Base-by-base conservation (phyloP, 257 asterid genomes). In the Echium plantagineum region DNA sequence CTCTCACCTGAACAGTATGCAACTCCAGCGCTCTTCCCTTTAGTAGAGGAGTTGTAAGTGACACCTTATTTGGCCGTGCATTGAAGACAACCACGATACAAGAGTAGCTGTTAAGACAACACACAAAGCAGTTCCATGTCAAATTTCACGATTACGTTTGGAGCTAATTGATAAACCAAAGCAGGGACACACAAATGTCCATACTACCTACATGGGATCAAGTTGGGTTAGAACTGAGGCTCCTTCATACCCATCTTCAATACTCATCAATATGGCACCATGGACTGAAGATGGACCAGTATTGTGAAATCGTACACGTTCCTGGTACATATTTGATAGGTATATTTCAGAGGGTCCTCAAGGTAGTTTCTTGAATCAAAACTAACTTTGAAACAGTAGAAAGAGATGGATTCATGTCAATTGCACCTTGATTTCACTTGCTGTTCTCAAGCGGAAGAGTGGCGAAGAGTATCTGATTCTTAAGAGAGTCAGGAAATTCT, bases 391-490 rank as follows among this genome's bases (percentile, higher is more conserved):
- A 35, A 35, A 35, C 47, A 5, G 47, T 18, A 53, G 21, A 28
- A 21, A 24, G 42, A 57, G 20, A 5, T 18, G 51, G 48, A 35
- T 28, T 15, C 42, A 63, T 66, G 31, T 54, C 47, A 57, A 28
- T 71, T 78, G 77, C 56, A 88, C 98, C 98, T 83, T 94, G 59
- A 88, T 75, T n/a, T 72, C 80, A 47, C 75, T 79, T 47, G 88
- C 85, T 31, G 93, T 74, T 62, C 58, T 72, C 81, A 91, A 68
- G 66, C 94, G 96, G 74, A 91, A 88, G 73, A 91, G 94, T 35
- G 96, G 96, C 51, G 98, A 83, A 63, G 98, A 88, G 78, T 85
- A 91, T 84, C 98, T 75, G 71, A 91, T 91, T 46, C 71, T 73
- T 63, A 91, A 62, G 57, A 88, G 70, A 74, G 63, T 72, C 65